Evolutionary conservation across 1,139 yeast genomes (phyloP).

Genomic region (Protomyces arabidopsidicola): DNA sequence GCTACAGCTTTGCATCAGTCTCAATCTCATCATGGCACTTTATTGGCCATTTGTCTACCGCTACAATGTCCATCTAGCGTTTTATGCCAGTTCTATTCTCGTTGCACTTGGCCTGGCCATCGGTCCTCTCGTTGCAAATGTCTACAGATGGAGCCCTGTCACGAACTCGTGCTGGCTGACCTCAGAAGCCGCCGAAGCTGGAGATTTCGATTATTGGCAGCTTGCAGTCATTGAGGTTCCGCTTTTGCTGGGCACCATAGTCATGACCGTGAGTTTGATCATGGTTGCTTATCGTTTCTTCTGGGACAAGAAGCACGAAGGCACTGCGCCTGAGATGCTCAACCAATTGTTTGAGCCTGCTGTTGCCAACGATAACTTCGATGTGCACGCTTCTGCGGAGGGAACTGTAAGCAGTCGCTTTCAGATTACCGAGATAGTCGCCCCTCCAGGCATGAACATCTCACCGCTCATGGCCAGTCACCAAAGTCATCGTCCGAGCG

Average conservation of each 20-base stretch:
- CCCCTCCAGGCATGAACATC: not conserved
- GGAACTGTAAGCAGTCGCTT: not conserved
- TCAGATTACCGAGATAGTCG: not conserved
- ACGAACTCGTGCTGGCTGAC: slow-evolving; percentile 18
- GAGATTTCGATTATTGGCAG: slow-evolving; percentile 12
- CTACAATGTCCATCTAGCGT: not conserved
- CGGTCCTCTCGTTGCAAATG: slow-evolving; percentile 8
- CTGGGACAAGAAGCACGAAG: not conserved
- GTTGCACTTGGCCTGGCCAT: not conserved
- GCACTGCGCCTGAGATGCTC: slow-evolving; percentile 1
- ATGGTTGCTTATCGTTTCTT: slow-evolving; percentile 7
- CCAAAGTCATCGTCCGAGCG: not conserved
- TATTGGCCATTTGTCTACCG: not conserved
- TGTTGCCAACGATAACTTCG: not conserved
- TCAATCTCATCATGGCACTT: slow-evolving; percentile 17
- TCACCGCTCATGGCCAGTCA: not conserved
- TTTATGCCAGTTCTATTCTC: slow-evolving; percentile 1
- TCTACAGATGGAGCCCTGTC: slow-evolving; percentile 1
- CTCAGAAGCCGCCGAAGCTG: not conserved
- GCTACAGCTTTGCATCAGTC: slow-evolving; percentile 23
- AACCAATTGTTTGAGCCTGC: slow-evolving; percentile 22
- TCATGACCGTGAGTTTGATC: slow-evolving; percentile 15
- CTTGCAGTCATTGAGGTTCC: slow-evolving; percentile 16
- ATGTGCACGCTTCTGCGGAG: not conserved
- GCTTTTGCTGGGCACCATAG: slow-evolving; percentile 9